These are phyloP conservation scores for Aspergillus sp. DNA, from an alignment of 2,329 filamentous ascomycete species.

Conservation along the genomic window DNA sequence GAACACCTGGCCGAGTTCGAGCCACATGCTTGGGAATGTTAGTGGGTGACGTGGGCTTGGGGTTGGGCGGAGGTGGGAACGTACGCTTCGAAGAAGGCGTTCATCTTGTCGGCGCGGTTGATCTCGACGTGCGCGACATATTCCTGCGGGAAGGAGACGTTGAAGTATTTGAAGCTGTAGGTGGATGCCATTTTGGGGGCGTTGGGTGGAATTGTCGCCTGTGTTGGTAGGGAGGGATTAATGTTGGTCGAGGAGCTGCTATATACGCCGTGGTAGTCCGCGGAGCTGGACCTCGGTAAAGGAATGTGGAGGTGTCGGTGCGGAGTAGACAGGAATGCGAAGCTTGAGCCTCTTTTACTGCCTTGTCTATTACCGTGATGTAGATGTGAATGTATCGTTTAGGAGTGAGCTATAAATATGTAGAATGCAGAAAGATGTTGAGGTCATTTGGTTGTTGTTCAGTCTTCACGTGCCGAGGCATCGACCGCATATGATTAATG, in stretches of 20 bases:
- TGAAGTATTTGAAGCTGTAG: slow-evolving; percentile 58
- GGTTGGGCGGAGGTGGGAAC: slow-evolving; percentile 12
- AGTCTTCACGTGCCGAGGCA: slow-evolving; percentile 18
- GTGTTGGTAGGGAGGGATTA: no score
- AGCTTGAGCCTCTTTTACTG: no score
- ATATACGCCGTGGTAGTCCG: background rate
- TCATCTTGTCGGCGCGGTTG: slow-evolving; percentile 81
- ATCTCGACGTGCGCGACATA: slow-evolving; percentile 90
- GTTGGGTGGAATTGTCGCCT: background rate
- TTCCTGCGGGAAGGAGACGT: slow-evolving; percentile 66
- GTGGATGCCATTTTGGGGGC: slow-evolving; percentile 20
- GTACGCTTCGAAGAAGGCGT: slow-evolving; percentile 73
- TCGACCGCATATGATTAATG: background rate
- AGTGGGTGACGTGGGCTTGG: background rate
- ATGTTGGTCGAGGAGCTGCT: background rate
- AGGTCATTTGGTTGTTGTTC: background rate
- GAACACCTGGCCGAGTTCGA: slow-evolving; percentile 74
- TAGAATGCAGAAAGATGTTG: no score
- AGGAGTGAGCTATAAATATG: no score
- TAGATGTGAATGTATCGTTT: no score
- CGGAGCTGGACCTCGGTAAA: no score
- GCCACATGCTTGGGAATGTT: slow-evolving; percentile 65
- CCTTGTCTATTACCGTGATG: no score
- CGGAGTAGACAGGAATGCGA: no score
- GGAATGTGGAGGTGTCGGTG: no score